These are phyloP conservation scores for Backusella circina DNA, from an alignment of 192 early-diverging fungal species.

Conservation along the genomic window DNA sequence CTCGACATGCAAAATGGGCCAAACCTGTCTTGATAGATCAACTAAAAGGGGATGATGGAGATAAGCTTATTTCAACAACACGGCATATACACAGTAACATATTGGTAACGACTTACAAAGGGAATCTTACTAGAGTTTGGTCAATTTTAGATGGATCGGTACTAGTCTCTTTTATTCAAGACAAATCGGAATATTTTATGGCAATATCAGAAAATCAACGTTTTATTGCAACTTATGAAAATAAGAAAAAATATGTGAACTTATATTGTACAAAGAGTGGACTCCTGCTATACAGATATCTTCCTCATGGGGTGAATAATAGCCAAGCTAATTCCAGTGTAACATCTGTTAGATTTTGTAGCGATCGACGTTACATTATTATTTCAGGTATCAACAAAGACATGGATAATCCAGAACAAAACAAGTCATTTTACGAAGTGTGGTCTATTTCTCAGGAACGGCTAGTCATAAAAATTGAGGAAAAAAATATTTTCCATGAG, in stretches of 20 bases:
- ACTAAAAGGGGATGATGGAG: neutral
- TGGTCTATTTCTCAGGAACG: neutral
- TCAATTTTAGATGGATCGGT: neutral
- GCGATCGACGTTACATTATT: neutral
- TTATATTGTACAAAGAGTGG: neutral
- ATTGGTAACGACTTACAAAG: neutral
- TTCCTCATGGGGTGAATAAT: neutral
- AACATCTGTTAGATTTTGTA: neutral
- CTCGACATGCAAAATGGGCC: neutral
- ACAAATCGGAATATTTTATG: neutral
- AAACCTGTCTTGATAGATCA: neutral
- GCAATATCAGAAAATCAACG: neutral
- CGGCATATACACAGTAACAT: neutral
- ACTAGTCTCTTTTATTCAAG: neutral
- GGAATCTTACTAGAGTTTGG: neutral
- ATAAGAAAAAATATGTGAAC: neutral
- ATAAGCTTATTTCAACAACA: neutral
- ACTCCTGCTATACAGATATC: neutral
- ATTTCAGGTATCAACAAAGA: neutral
- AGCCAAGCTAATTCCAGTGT: neutral
- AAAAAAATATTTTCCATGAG: neutral
- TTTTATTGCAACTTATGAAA: neutral
- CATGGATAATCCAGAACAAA: neutral
- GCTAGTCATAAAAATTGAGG: neutral
- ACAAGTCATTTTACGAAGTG: neutral